These are phyloP conservation scores for Colletotrichum falcatum DNA, from an alignment of 2,329 filamentous ascomycete genomes.

Conservation along the genomic window DNA sequence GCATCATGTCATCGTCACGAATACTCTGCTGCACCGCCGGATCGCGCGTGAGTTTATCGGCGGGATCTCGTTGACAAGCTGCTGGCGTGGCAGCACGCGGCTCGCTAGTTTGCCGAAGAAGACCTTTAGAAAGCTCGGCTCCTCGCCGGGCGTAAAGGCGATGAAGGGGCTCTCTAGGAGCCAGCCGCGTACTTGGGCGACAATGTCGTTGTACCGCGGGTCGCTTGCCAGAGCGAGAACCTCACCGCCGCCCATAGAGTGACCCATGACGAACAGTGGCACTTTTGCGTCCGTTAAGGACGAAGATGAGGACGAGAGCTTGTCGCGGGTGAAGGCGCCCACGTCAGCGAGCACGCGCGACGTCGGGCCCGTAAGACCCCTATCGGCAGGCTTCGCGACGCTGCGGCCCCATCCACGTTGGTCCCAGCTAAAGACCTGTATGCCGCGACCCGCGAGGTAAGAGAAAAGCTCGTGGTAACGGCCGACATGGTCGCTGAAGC, in stretches of 20 bases:
- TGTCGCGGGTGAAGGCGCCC: conserved; percentile 76
- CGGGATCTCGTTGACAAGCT: conserved; percentile 76
- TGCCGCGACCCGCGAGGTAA: conserved; percentile 74
- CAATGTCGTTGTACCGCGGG: conserved; percentile 64
- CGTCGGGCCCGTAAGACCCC: conserved; percentile 81
- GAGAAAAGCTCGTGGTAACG: conserved; percentile 82
- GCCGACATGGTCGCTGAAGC: conserved; percentile 88
- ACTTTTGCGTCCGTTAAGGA: conserved; percentile 45
- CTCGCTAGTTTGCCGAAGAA: conserved; percentile 75
- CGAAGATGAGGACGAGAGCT: conserved; percentile 57
- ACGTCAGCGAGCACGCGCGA: conserved; percentile 80
- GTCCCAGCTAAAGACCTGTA: conserved; percentile 83
- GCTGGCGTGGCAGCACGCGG: conserved; percentile 73
- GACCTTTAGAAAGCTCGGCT: conserved; percentile 74
- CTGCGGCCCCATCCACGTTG: conserved; percentile 91
- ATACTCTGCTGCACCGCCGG: conserved; percentile 70
- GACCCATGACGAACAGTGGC: conserved; percentile 87
- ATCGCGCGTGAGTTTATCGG: conserved; percentile 75
- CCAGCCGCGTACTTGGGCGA: conserved; percentile 75
- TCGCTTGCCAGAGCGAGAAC: conserved; percentile 71
- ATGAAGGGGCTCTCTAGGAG: conserved; percentile 84
- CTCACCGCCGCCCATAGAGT: conserved; percentile 91
- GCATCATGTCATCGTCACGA: conserved; percentile 76
- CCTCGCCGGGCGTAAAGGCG: conserved; percentile 73
- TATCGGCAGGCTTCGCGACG: conserved; percentile 69